phyloP scores from a whole-genome alignment of 768 basidiomycete genomes.

The Pleurotus tuber-regium region DNA sequence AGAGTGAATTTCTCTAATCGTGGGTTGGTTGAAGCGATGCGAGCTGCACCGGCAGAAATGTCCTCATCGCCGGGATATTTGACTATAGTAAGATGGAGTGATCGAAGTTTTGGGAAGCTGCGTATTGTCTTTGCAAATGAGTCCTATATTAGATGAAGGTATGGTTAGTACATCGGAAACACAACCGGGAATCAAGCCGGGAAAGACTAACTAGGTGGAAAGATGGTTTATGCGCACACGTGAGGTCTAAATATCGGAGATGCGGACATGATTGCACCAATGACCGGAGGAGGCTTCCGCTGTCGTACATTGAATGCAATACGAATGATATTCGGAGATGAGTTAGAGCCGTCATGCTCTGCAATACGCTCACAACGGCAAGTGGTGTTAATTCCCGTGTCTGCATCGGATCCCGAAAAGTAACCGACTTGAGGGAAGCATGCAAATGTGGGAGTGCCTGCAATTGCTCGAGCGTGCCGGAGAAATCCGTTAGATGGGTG shows the following conservation, averaged over 20 bases:
- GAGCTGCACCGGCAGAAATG: constrained; percentile 54
- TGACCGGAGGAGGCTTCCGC: constrained; percentile 64
- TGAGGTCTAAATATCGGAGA: constrained; percentile 60
- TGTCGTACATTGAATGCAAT: constrained; percentile 73
- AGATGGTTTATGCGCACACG: constrained; percentile 66
- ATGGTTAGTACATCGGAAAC: background rate
- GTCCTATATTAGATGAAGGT: constrained; percentile 39
- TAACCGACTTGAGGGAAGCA: constrained; percentile 49
- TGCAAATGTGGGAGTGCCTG: constrained; percentile 56
- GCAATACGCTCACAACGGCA: constrained; percentile 57
- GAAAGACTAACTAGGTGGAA: constrained; percentile 65
- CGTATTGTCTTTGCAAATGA: constrained; percentile 62
- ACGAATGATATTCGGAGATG: constrained; percentile 65
- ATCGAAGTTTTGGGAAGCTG: constrained; percentile 60
- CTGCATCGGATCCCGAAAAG: constrained; percentile 63
- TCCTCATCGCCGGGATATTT: constrained; percentile 63
- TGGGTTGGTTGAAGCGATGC: constrained; percentile 65
- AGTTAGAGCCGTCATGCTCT: constrained; percentile 50
- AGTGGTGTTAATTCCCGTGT: constrained; percentile 68
- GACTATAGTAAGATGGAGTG: constrained; percentile 62
- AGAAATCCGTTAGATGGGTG: constrained; percentile 52
- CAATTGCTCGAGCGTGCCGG: constrained; percentile 65
- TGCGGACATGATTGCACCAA: constrained; percentile 66
- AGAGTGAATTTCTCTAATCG: constrained; percentile 63
- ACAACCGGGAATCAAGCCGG: background rate